Conservation (phyloP, 106 monocot genomes). For the Chionographis japonica region DNA sequence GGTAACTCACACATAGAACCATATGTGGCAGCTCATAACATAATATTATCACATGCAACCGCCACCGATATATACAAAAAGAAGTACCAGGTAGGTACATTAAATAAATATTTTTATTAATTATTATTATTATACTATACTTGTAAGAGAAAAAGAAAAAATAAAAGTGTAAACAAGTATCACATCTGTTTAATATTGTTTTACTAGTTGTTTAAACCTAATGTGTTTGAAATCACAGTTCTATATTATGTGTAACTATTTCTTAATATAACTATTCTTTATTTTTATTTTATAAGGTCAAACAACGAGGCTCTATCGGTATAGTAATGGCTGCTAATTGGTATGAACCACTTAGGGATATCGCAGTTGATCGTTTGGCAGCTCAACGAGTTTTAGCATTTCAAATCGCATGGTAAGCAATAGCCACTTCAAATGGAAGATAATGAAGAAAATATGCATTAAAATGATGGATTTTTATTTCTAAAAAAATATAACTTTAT, state of each 20-base stretch:
- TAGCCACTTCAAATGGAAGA: neutral
- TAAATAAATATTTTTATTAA: neutral
- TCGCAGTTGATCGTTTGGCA: constrained; percentile 17
- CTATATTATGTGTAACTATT: too few relatives aligned
- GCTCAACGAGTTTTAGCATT: constrained; percentile 28
- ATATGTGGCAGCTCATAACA: constrained; percentile 35
- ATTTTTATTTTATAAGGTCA: constrained; percentile 6
- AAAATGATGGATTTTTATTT: neutral
- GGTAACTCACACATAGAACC: constrained; percentile 35
- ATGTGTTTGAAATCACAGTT: too few relatives aligned
- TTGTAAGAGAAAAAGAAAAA: too few relatives aligned
- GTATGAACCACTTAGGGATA: constrained; percentile 33
- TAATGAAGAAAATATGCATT: neutral
- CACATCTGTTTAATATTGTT: too few relatives aligned
- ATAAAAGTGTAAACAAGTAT: too few relatives aligned
- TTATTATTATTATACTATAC: too few relatives aligned
- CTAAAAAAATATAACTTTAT: neutral
- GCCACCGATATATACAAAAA: constrained; percentile 27
- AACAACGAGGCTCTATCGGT: constrained; percentile 37
- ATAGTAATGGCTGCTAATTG: constrained; percentile 26
- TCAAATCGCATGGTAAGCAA: constrained; percentile 29
- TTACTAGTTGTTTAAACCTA: too few relatives aligned
- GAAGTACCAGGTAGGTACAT: constrained; percentile 32
- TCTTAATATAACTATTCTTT: neutral
- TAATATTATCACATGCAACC: constrained; percentile 30